Percentiles rank a stretch among this genome's conserved stretches.
Evolutionary conservation across 2,329 filamentous ascomycete genomes (phyloP).

Genomic region (Reticulascus tulasneorum): DNA sequence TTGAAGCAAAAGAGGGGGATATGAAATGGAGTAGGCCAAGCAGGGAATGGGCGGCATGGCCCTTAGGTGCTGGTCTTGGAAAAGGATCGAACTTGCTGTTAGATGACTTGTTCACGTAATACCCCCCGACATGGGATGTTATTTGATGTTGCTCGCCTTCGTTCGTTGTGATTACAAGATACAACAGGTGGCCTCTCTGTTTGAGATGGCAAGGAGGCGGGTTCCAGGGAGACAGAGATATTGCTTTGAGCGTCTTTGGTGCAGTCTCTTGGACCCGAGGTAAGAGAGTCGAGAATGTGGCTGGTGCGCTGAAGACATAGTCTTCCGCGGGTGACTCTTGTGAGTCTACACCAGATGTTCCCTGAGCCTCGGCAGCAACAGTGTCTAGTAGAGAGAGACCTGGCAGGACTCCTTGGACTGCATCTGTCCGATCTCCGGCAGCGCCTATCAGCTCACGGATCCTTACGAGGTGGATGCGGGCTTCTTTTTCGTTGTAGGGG

Average conservation of each 20-base stretch:
- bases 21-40: conserved; percentile 73
- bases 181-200: conserved; percentile 88
- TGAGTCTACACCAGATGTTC: conserved; percentile 18
- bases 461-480: conserved; percentile 87
- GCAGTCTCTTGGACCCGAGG: conserved; percentile 62
- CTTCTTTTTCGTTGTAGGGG: conserved; percentile 97
- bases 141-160: conserved; percentile 95
- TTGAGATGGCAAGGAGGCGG: conserved; percentile 88
- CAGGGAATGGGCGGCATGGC: conserved; percentile 77
- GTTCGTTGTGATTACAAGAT: conserved; percentile 82
- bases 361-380: conserved; percentile 45
- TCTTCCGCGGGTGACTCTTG: conserved; percentile 49
- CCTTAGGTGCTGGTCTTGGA: conserved; percentile 75
- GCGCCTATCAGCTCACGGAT: conserved; percentile 92
- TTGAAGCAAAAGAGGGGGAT: conserved; percentile 75
- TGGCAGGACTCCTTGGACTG: conserved; percentile 78
- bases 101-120: conserved; percentile 95
- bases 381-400: conserved; percentile 85
- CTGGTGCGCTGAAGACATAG: conserved; percentile 72
- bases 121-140: conserved; percentile 88
- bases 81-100: conserved; percentile 93
- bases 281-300: conserved; percentile 67
- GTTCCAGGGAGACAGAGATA: conserved; percentile 92
- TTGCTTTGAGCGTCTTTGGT: conserved; percentile 86
- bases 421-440: conserved; percentile 81